These are phyloP conservation scores for Colletotrichum sojae DNA, from an alignment of 2,329 filamentous ascomycete genomes.

Conservation along the genomic window DNA sequence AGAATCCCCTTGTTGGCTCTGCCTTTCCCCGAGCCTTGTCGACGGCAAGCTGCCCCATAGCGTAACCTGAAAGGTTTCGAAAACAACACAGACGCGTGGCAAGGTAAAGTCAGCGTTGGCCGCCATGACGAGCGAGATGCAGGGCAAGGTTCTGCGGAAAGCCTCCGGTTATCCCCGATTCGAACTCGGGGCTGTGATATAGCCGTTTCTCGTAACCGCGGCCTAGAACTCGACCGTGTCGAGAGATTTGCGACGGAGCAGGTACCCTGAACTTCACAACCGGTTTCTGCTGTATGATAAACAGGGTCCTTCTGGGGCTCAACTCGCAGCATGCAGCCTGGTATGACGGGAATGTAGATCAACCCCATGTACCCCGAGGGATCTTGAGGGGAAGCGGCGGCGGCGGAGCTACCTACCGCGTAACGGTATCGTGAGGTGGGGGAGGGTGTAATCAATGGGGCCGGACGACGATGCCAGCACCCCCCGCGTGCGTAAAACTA, in stretches of 20 bases:
- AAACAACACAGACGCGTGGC: neutral
- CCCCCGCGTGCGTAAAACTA: no score
- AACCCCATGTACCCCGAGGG: slow-evolving; percentile 12
- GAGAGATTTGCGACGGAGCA: neutral
- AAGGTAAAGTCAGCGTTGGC: neutral
- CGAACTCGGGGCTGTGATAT: neutral
- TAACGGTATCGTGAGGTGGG: slow-evolving; percentile 1
- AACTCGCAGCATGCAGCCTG: slow-evolving; percentile 26
- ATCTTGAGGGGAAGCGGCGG: slow-evolving; percentile 4
- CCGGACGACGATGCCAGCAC: neutral
- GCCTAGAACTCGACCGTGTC: slow-evolving; percentile 21
- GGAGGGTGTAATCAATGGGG: neutral
- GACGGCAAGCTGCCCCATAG: neutral
- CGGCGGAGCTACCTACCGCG: slow-evolving; percentile 1
- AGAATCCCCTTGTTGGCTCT: neutral
- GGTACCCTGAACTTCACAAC: neutral
- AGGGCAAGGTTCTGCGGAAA: neutral
- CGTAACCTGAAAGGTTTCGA: neutral
- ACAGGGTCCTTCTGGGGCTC: slow-evolving; percentile 5
- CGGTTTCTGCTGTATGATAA: neutral
- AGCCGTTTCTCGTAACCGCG: slow-evolving; percentile 2
- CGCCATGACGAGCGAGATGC: neutral
- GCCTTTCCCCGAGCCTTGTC: neutral
- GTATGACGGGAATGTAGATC: slow-evolving; percentile 31
- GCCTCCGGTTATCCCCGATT: slow-evolving; percentile 8